Conservation (phyloP, 2,329 filamentous ascomycete species). For the Curvularia hawaiiensis region DNA sequence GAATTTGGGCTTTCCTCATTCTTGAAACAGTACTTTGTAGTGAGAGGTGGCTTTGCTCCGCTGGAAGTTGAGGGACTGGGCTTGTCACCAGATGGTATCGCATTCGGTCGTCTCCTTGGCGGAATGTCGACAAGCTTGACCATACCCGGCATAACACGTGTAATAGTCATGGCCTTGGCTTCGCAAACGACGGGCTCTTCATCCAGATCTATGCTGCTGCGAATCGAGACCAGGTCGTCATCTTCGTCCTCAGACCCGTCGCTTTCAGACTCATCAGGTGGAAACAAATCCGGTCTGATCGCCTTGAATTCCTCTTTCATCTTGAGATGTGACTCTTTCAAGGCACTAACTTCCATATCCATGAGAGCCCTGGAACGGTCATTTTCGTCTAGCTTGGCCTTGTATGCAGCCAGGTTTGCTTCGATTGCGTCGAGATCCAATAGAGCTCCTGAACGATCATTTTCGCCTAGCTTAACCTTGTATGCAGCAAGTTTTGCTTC, state of each 20-base stretch:
- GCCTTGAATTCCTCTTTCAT: conserved; percentile 17
- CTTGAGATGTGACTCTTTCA: conserved; percentile 19
- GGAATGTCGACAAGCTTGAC: conserved; percentile 31
- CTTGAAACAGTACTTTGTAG: conserved; percentile 5
- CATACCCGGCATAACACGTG: conserved; percentile 20
- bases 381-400: neutral
- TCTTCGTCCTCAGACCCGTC: conserved; percentile 11
- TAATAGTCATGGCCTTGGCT: conserved; percentile 20
- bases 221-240: conserved; percentile 17
- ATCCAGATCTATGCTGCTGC: conserved; percentile 26
- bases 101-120: conserved; percentile 16
- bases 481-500: conserved; percentile 16
- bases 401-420: conserved; percentile 10
- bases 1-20: conserved; percentile 4
- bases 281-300: neutral
- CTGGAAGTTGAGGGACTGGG: neutral
- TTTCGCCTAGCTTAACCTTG: neutral
- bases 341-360: conserved; percentile 12
- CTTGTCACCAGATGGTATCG: neutral
- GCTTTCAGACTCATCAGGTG: neutral
- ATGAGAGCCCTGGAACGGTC: conserved; percentile 17
- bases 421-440: conserved; percentile 27
- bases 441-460: conserved; percentile 14
- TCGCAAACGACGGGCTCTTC: conserved; percentile 27
- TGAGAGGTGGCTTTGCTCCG: neutral